Conservation (phyloP, 495 filamentous ascomycete genomes). For the Tirmania nivea region DNA sequence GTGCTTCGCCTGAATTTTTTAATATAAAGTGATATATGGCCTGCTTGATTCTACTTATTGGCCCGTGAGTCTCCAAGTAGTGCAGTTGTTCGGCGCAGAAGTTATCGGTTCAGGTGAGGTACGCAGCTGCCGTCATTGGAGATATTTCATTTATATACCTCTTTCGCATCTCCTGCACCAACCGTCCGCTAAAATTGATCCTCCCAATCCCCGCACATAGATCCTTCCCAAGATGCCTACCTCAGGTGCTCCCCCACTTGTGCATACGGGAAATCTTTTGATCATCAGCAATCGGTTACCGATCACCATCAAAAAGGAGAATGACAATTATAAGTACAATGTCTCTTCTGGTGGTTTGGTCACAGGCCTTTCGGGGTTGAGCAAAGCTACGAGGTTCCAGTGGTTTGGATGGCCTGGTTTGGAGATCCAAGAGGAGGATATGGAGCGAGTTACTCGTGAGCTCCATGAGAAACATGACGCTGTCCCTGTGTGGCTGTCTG, state of each 20-base stretch:
- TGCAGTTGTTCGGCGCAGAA: no score
- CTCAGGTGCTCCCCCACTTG: not conserved
- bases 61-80: no score
- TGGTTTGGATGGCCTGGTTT: conserved; percentile 98
- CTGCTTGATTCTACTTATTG: no score
- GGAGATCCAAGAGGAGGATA: conserved; percentile 54
- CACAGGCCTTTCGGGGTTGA: conserved; percentile 68
- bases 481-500: conserved; percentile 55
- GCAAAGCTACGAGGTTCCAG: conserved; percentile 77
- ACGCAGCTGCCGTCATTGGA: no score
- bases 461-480: conserved; percentile 52
- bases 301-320: conserved; percentile 79
- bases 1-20: no score
- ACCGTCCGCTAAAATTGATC: no score
- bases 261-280: conserved; percentile 30
- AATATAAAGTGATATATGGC: no score
- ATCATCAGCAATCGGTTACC: conserved; percentile 85
- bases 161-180: no score
- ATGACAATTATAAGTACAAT: conserved; percentile 67
- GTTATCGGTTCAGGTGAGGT: no score
- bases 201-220: no score
- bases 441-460: conserved; percentile 39
- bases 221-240: no score
- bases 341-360: conserved; percentile 93
- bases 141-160: no score